Evolutionary conservation across 768 basidiomycete species (phyloP).

Genomic region (Tephrocybe sp.): DNA sequence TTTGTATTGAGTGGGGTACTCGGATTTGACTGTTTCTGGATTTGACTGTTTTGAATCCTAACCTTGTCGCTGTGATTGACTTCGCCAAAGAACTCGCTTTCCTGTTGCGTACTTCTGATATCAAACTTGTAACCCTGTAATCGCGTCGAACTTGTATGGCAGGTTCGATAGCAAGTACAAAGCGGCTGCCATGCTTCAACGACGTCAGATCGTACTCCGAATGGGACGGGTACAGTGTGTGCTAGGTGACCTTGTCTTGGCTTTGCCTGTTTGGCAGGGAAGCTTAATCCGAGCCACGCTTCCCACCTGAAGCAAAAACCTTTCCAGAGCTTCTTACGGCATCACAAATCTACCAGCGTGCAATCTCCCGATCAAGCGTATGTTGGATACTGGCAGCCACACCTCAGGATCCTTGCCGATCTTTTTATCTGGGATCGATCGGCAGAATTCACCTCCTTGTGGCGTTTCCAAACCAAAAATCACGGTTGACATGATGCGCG

Average conservation of each 20-base stretch:
- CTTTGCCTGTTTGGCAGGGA: slow-evolving; percentile 14
- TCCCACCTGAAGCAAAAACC: slow-evolving; percentile 16
- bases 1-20: neutral
- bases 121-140: neutral
- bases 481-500: slow-evolving; percentile 21
- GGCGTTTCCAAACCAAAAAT: slow-evolving; percentile 18
- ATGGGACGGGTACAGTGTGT: slow-evolving; percentile 15
- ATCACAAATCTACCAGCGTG: slow-evolving; percentile 17
- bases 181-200: slow-evolving; percentile 2
- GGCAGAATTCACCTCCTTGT: slow-evolving; percentile 25
- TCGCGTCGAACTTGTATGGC: neutral
- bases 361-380: slow-evolving; percentile 19
- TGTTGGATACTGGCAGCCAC: slow-evolving; percentile 15
- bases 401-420: slow-evolving; percentile 23
- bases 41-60: neutral
- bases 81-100: neutral
- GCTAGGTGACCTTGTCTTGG: slow-evolving; percentile 10
- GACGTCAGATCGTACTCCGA: slow-evolving; percentile 11
- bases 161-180: neutral
- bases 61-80: neutral
- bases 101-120: neutral
- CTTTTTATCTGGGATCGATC: slow-evolving; percentile 22
- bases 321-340: slow-evolving; percentile 20
- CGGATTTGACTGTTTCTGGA: neutral
- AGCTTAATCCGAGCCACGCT: slow-evolving; percentile 9